Base-by-base conservation (phyloP, 169 alveolate genomes). In the Theileria sp. region DNA sequence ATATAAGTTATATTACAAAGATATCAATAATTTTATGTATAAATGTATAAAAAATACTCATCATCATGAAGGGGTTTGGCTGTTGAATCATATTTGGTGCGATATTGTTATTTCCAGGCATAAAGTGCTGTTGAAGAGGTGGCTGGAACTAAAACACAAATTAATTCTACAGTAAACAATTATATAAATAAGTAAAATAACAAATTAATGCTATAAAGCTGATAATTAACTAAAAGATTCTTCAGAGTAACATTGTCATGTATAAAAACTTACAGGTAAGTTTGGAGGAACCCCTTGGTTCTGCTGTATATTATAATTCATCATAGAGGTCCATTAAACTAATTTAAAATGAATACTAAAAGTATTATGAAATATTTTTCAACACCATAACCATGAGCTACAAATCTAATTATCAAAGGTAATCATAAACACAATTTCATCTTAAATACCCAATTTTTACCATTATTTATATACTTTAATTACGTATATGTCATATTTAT, bases 241-340 rank as follows among this genome's bases (percentile, higher is more conserved):
- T 44, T 44, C 54, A 44, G 54, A 44, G 3, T 44, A 10, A 44
- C 54, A 8, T 44, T 4, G 8, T 44, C 54, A 10, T 44, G 8
- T 21, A 0, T 58, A 58, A 58, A 19, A 21, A 58, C 67, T 58
- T 58, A 58, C 67, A 10, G 67, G 28, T 58, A 58, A n/a, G 67
- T 58, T 58, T 58, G 67, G 67, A 19, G 67, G 67, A 21, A 58
- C 67, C 34, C 67, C 67, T 25, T 58, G 67, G 32, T 58, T 58
- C 26, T 8, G 28, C 34, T 58, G 67, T 25, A 58, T 58, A 15
- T 58, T 58, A 19, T 21, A 58, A 58, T 58, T 25, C 26, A 58
- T 58, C 12, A 17, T 21, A 21, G 12, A 58, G 5, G 10, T 13
- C 67, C 67, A 58, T 58, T 21, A 58, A 58, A 44, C 54, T 0